Evolutionary conservation across 2,329 filamentous ascomycete genomes (phyloP).

Genomic region (Escovopsis sp.): DNA sequence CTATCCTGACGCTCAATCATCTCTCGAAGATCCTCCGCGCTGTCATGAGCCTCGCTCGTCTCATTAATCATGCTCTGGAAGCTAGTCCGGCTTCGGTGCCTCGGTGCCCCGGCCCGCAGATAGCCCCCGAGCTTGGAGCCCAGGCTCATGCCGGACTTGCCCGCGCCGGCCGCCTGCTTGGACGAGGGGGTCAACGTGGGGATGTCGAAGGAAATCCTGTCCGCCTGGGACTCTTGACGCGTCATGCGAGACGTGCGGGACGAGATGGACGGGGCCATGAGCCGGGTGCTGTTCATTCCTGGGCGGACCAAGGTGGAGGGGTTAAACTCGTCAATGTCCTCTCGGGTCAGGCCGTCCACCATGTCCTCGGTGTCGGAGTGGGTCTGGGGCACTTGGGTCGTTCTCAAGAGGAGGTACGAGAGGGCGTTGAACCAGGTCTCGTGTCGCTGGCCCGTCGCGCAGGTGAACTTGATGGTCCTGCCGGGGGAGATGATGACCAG

Average conservation of each 20-base stretch:
- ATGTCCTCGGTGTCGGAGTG: conserved; percentile 46
- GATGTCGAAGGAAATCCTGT: conserved; percentile 34
- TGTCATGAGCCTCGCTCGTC: conserved; percentile 53
- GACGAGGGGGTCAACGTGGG: conserved; percentile 42
- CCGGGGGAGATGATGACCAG: conserved; percentile 81
- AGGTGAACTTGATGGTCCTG: conserved; percentile 83
- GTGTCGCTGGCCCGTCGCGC: conserved; percentile 81
- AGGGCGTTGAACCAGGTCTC: conserved; percentile 98
- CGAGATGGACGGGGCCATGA: conserved; percentile 51
- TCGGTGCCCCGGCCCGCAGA: conserved; percentile 34
- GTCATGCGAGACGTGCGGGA: conserved; percentile 67
- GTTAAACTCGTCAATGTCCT: conserved; percentile 70
- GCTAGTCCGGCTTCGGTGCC: conserved; percentile 37
- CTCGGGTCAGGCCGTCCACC: conserved; percentile 40
- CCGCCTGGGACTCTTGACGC: conserved; percentile 46
- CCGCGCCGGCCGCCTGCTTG: conserved; percentile 19
- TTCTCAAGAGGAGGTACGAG: conserved; percentile 78
- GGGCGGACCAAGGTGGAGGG: conserved; percentile 34
- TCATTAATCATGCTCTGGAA: conserved; percentile 38
- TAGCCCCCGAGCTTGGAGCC: conserved; percentile 43
- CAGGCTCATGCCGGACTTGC: conserved; percentile 29
- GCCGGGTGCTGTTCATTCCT: conserved; percentile 24
- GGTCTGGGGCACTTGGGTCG: conserved; percentile 39
- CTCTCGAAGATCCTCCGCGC: conserved; percentile 67
- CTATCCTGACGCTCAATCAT: conserved; percentile 67